These are phyloP conservation scores for Massariosphaeria phaeospora DNA, from an alignment of 495 filamentous ascomycete species.

Conservation along the genomic window DNA sequence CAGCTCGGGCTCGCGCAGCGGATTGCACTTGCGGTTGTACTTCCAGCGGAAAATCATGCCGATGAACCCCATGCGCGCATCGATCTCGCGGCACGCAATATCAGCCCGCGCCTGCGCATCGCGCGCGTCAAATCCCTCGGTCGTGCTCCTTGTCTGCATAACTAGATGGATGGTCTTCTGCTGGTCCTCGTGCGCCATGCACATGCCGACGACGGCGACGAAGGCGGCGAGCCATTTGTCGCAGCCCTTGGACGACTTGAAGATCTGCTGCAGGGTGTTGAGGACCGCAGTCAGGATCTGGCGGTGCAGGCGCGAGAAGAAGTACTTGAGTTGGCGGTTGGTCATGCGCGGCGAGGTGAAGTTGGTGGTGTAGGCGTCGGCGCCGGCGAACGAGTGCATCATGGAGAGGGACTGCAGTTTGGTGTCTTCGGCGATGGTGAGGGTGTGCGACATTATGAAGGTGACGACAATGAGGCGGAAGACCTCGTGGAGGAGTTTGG, in stretches of 20 bases:
- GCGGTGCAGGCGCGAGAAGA: slow-evolving; percentile 37
- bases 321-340: slow-evolving; percentile 43
- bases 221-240: slow-evolving; percentile 39
- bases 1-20: slow-evolving; percentile 26
- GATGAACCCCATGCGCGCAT: slow-evolving; percentile 36
- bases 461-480: slow-evolving; percentile 40
- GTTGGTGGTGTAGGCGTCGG: slow-evolving; percentile 6
- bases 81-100: slow-evolving; percentile 35
- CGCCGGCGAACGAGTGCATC: slow-evolving; percentile 24
- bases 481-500: slow-evolving; percentile 35
- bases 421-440: slow-evolving; percentile 36
- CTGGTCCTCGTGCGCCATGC: slow-evolving; percentile 40
- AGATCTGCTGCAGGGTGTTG: slow-evolving; percentile 38
- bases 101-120: slow-evolving; percentile 29
- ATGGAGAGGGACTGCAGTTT: slow-evolving; percentile 21
- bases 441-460: slow-evolving; percentile 41
- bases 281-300: slow-evolving; percentile 33
- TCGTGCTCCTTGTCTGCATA: slow-evolving; percentile 32
- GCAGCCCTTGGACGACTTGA: slow-evolving; percentile 34
- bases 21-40: slow-evolving; percentile 37
- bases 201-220: slow-evolving; percentile 37
- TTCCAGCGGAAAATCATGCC: slow-evolving; percentile 39
- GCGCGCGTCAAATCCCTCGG: slow-evolving; percentile 12
- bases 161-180: slow-evolving; percentile 40
- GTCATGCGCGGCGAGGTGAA: slow-evolving; percentile 40